These are phyloP conservation scores for Nicotiana rustica DNA, from an alignment of 305 asterid species.

Conservation along the genomic window DNA sequence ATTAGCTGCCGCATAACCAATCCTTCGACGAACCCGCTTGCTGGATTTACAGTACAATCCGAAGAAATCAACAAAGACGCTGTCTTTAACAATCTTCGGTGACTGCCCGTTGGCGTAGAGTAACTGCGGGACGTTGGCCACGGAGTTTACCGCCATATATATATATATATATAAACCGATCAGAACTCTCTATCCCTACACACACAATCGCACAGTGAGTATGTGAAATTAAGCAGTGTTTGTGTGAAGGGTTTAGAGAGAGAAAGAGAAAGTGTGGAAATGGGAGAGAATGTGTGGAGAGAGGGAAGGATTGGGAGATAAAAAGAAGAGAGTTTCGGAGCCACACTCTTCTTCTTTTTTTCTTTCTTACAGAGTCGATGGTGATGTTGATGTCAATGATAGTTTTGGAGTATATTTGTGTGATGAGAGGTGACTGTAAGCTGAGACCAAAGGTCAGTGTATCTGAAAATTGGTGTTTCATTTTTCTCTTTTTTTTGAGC, in stretches of 20 bases:
- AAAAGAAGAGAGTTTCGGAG: constrained; percentile 41
- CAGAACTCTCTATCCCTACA: not conserved
- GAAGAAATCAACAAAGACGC: constrained; percentile 48
- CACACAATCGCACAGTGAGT: constrained; percentile 11
- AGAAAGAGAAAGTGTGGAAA: constrained; percentile 18
- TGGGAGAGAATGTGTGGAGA: constrained; percentile 42
- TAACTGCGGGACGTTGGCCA: constrained; percentile 50
- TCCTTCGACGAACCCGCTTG: constrained; percentile 43
- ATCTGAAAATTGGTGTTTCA: not conserved
- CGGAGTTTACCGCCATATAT: constrained; percentile 41
- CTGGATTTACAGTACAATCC: constrained; percentile 44
- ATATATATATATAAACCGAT: constrained; percentile 26
- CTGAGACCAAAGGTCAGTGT: constrained; percentile 31
- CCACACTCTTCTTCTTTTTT: constrained; percentile 29
- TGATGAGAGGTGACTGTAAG: constrained; percentile 25
- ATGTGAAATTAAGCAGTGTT: not conserved
- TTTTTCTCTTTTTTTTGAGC: not conserved
- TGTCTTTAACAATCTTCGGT: constrained; percentile 35
- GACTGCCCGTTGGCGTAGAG: constrained; percentile 43
- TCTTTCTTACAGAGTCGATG: not conserved
- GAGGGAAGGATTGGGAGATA: constrained; percentile 47
- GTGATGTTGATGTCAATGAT: constrained; percentile 21
- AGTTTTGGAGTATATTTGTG: not conserved
- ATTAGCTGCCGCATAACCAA: constrained; percentile 40
- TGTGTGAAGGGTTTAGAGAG: not conserved